These are phyloP conservation scores for Fusarium sp. DNA, from an alignment of 2,329 filamentous ascomycete genomes.

Conservation along the genomic window DNA sequence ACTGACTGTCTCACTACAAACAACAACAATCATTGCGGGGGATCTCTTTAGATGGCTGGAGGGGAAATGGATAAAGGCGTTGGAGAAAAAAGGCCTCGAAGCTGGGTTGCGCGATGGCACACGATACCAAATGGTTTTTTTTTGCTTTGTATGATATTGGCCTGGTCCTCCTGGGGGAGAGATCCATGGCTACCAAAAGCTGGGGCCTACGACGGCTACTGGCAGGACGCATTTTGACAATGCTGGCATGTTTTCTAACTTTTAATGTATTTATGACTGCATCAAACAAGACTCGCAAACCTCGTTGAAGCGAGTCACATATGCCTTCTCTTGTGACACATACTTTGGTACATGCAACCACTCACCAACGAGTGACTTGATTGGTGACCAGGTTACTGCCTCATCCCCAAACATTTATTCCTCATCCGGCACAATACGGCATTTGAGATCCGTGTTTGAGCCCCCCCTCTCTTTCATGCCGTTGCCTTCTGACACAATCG, in stretches of 20 bases:
- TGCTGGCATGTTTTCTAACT: neutral
- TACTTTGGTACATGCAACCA: neutral
- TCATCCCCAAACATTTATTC: neutral
- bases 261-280: constrained; percentile 22
- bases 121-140: constrained; percentile 1
- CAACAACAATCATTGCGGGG: neutral
- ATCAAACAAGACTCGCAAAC: neutral
- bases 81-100: neutral
- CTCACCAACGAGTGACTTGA: neutral
- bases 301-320: neutral
- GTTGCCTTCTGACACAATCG: neutral
- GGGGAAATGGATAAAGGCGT: constrained; percentile 13
- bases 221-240: constrained; percentile 13
- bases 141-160: constrained; percentile 1
- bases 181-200: neutral
- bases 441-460: neutral
- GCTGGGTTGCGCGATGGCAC: neutral
- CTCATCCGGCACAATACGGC: neutral
- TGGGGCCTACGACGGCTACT: neutral
- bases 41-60: neutral
- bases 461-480: neutral
- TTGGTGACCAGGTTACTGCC: neutral
- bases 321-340: neutral
- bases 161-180: neutral
- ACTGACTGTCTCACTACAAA: neutral